phyloP scores from a whole-genome alignment of 2,329 filamentous ascomycete genomes.

The Nectriaceae sp. region DNA sequence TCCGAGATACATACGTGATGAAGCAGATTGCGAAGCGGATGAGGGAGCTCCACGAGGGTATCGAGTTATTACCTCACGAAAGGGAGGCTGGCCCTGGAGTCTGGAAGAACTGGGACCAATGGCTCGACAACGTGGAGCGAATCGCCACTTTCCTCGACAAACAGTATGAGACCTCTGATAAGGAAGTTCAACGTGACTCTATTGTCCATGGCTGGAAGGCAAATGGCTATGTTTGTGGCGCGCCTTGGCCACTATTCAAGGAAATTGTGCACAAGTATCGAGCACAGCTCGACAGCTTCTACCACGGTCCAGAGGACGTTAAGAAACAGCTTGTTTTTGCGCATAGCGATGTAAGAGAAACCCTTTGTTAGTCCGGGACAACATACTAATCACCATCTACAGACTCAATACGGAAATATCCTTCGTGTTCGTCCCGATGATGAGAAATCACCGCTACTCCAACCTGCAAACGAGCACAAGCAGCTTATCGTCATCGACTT shows the following conservation, averaged over 20 bases:
- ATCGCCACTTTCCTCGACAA: constrained; percentile 58
- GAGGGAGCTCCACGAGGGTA: constrained; percentile 91
- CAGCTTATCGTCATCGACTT: constrained; percentile 98
- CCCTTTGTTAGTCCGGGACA: background rate
- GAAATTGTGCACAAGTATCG: constrained; percentile 77
- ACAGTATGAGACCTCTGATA: constrained; percentile 53
- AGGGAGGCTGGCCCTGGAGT: constrained; percentile 77
- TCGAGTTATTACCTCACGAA: constrained; percentile 81
- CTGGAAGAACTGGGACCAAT: constrained; percentile 94
- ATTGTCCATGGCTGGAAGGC: constrained; percentile 61
- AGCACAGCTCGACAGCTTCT: constrained; percentile 69
- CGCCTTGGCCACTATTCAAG: constrained; percentile 79
- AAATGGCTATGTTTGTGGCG: constrained; percentile 77
- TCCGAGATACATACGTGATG: constrained; percentile 81
- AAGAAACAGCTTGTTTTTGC: constrained; percentile 83
- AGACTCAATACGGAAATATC: constrained; percentile 99
- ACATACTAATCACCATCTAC: constrained; percentile 10
- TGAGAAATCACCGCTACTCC: constrained; percentile 81
- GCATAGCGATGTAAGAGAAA: constrained; percentile 83
- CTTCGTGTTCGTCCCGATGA: constrained; percentile 69
- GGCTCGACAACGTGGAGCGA: constrained; percentile 69
- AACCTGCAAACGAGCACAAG: constrained; percentile 92
- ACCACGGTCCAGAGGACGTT: constrained; percentile 67
- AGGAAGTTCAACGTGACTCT: constrained; percentile 24
- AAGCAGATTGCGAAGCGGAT: constrained; percentile 96